Evolutionary conservation across 495 filamentous ascomycete genomes (phyloP).

Genomic region (Filosporella fistucella): DNA sequence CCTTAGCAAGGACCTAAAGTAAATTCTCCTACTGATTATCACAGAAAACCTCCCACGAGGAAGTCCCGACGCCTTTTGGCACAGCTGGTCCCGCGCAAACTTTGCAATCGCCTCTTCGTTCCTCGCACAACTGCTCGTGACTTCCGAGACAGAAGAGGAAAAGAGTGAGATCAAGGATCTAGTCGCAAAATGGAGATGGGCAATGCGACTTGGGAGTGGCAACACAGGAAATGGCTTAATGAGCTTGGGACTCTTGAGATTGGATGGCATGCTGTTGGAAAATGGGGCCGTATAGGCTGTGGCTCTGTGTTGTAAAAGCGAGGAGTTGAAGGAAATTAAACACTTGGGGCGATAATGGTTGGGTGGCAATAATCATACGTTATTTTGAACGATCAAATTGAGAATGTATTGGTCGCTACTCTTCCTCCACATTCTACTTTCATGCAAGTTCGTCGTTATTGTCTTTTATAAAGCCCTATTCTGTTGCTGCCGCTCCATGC

Average conservation of each 20-base stretch:
- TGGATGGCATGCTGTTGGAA: constrained; percentile 23
- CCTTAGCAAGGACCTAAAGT: too few species aligned
- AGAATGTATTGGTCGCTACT: too few species aligned
- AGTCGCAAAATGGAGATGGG: constrained; percentile 22
- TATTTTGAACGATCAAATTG: too few species aligned
- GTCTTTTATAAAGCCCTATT: too few species aligned
- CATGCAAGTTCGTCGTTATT: too few species aligned
- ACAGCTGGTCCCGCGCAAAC: constrained; percentile 26
- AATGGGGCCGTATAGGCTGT: constrained; percentile 10
- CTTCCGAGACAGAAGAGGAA: constrained; percentile 16
- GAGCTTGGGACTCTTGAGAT: constrained; percentile 23
- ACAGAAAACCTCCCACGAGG: constrained; percentile 19
- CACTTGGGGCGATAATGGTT: too few species aligned
- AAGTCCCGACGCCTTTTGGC: constrained; percentile 26
- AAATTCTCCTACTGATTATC: too few species aligned
- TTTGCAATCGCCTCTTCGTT: constrained; percentile 29
- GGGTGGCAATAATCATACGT: too few species aligned
- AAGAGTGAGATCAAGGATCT: constrained; percentile 20
- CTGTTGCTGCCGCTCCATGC: too few species aligned
- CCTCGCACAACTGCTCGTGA: constrained; percentile 24
- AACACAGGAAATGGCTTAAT: constrained; percentile 23
- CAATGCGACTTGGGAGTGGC: constrained; percentile 20
- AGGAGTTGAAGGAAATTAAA: too few species aligned
- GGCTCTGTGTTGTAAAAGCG: neutral
- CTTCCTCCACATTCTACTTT: too few species aligned